These are phyloP conservation scores for Citrullus colocynthis DNA, from an alignment of 306 rosid genomes.

Conservation along the genomic window DNA sequence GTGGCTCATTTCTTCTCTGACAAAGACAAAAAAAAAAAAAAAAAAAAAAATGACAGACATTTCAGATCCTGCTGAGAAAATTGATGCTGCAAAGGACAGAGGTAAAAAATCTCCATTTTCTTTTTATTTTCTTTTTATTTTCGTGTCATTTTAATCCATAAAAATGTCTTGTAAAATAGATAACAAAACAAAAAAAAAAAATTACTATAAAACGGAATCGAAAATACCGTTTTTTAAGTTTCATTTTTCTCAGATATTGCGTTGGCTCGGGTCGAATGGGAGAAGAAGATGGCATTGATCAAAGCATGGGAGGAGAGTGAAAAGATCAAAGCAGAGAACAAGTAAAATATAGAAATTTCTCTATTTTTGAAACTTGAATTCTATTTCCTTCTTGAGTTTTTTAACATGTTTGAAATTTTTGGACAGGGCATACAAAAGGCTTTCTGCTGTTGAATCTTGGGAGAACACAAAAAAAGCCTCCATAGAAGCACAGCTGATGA, in stretches of 20 bases:
- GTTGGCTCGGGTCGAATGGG: constrained; percentile 42
- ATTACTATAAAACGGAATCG: neutral
- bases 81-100: constrained; percentile 22
- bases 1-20: neutral
- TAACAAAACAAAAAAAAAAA: neutral
- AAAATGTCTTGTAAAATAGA: neutral
- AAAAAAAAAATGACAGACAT: constrained; percentile 18
- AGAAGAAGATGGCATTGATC: constrained; percentile 69
- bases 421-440: constrained; percentile 52
- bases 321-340: constrained; percentile 69
- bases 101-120: constrained; percentile 12
- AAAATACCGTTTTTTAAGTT: neutral
- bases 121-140: neutral
- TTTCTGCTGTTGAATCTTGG: constrained; percentile 51
- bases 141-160: neutral
- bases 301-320: constrained; percentile 97
- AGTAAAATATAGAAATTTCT: constrained; percentile 18
- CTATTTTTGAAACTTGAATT: neutral
- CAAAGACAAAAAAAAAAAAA: neutral
- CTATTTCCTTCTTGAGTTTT: neutral
- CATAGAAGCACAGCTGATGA: constrained; percentile 49
- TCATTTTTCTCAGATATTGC: constrained; percentile 25
- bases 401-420: neutral
- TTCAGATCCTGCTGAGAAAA: constrained; percentile 20
- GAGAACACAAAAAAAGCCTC: constrained; percentile 45